Conservation (phyloP, 306 rosid genomes). For the Notholithocarpus densiflorus region DNA sequence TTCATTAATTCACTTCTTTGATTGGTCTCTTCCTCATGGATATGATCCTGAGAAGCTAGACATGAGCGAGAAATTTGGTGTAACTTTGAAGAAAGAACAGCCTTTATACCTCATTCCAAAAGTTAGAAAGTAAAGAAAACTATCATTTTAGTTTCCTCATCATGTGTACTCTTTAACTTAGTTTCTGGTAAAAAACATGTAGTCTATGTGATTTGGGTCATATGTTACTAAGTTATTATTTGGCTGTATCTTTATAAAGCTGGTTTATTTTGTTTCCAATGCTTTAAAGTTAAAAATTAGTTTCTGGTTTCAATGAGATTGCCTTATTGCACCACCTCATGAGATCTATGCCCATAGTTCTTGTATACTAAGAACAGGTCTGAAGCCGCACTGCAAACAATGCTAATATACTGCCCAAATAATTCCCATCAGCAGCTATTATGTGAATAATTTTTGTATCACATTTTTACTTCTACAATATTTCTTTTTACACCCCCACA, state of each 20-base stretch:
- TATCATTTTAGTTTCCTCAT: not conserved
- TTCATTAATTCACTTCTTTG: slow-evolving; percentile 19
- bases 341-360: not conserved
- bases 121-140: not conserved
- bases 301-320: not conserved
- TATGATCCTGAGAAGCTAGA: slow-evolving; percentile 8
- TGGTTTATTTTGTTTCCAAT: not conserved
- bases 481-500: too few relatives aligned
- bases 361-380: too few relatives aligned
- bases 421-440: not conserved
- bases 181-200: not conserved
- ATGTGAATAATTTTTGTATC: not conserved
- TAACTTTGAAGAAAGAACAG: slow-evolving; percentile 7
- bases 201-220: not conserved
- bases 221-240: not conserved
- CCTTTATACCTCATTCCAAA: slow-evolving; percentile 16
- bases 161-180: too few relatives aligned
- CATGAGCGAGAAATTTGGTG: slow-evolving; percentile 17
- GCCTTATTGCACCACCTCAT: not conserved
- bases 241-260: not conserved
- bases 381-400: too few relatives aligned
- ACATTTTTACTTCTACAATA: not conserved
- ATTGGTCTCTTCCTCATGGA: slow-evolving; percentile 30
- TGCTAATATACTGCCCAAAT: not conserved
- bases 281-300: not conserved